A percentile compares a stretch with the other conserved stretches of the same genome.
phyloP scores from a whole-genome alignment of 768 basidiomycete species.

The Hygrophorus pudorinus region DNA sequence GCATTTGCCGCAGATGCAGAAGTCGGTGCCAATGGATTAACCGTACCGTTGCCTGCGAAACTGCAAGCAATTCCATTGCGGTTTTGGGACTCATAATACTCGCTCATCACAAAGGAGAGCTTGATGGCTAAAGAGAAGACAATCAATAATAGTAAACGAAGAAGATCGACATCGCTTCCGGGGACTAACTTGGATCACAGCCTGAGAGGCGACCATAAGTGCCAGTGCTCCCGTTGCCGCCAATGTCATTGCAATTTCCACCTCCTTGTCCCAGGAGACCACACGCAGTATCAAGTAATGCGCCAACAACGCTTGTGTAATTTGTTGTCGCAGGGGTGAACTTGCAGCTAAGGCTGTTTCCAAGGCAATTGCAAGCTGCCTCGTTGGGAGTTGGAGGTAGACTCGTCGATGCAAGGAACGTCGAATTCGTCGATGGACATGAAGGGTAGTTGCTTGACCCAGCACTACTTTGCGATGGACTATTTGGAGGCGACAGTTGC shows the following conservation, averaged over 20 bases:
- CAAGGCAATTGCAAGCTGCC: constrained; percentile 69
- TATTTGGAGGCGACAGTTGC: constrained; percentile 46
- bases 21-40: constrained; percentile 48
- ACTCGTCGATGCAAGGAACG: constrained; percentile 52
- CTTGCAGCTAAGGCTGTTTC: constrained; percentile 56
- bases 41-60: constrained; percentile 79
- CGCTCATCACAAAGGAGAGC: constrained; percentile 74
- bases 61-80: constrained; percentile 55
- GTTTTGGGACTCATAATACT: constrained; percentile 59
- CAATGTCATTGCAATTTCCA: constrained; percentile 57
- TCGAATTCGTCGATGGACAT: constrained; percentile 56
- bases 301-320: constrained; percentile 48
- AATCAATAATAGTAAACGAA: constrained; percentile 3
- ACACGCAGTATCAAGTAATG: constrained; percentile 61
- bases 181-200: constrained; percentile 67
- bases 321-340: constrained; percentile 59
- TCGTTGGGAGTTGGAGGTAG: constrained; percentile 82
- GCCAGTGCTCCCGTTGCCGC: constrained; percentile 63
- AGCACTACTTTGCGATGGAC: constrained; percentile 35
- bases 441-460: constrained; percentile 42
- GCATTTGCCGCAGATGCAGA: constrained; percentile 36
- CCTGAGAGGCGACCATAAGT: constrained; percentile 65
- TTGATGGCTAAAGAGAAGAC: constrained; percentile 45
- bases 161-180: too few species aligned
- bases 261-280: constrained; percentile 58